Base-by-base conservation (phyloP, 352 stramenopile genomes). In the Discostella stelligera region DNA sequence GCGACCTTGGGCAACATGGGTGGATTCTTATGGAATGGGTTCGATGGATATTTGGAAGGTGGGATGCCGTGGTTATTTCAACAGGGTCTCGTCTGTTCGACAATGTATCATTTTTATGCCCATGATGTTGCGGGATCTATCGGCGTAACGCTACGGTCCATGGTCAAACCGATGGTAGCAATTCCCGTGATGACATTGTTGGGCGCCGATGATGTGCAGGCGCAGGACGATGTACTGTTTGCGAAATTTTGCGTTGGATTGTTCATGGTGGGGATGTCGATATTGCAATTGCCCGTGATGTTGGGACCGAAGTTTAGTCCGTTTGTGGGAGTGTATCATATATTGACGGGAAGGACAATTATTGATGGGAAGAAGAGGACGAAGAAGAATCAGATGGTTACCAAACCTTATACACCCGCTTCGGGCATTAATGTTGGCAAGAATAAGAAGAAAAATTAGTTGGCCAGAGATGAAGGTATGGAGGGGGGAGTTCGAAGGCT, bases 71-170 rank as follows among this genome's bases (percentile, higher is more conserved):
- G 80, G 79, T 56, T 85, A 18, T 89, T 91, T 63, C 83, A 92
- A 64, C 88, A 92, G 78, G 84, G 77, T 61, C 20, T 92, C 0
- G 81, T 79, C 41, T 84, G 77, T 74, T 82, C 82, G n/a, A 77
- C 82, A 18, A 89, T 91, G 59, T 93, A 88, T 79, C 88, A 92
- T 62, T 85, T 93, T 71, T 90, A 86, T 56, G 77, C 78, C 3
- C 66, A 92, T 77, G 88, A 93, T 71, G 55, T 32, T 2, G 63
- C 82, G 18, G 86, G 88, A 25, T 56, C 54, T 25, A 64, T 93
- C 37, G 88, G 88, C 0, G 62, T 69, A 18, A 74, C 67, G 0
- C 48, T 93, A 16, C 70, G 88, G 30, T 20, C 27, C 9, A 27
- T 66, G 1, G 8, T 90, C 0, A 74, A 81, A 50, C 66, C 76